Base-by-base conservation (phyloP, 2,329 filamentous ascomycete species). In the Sordariomycetes sp. region DNA sequence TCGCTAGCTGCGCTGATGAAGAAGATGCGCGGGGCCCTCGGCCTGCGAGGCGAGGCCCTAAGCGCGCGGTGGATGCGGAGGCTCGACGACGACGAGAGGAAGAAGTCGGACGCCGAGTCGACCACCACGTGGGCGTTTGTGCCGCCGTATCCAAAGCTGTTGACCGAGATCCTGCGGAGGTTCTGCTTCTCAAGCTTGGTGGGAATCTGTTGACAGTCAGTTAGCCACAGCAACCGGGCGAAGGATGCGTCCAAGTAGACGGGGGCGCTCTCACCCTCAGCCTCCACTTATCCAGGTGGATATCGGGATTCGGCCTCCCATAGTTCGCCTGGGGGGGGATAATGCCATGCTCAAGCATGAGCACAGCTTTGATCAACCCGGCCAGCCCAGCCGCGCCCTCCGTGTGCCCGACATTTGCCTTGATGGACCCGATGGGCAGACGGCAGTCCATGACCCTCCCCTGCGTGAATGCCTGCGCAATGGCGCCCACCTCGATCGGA, bases 121-220 rank as follows among this genome's bases (percentile, higher is more conserved):
- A 67, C 52, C 28, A 68, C 61, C 2, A 65, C 63, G 36, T 67
- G 66, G 0, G 60, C 61, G 20, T 67, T 68, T 1, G 63, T 62
- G 2, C 66, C 66, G 0, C 66, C 65, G 7, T 63, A 66, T 0
- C 65, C 66, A 17, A 68, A 68, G 3, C 64, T 64, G 60, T 68
- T 67, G 58, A 68, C 58, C n/a, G 61, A 62, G 17, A 48, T 22
- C 20, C 42, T 8, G 12, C 42, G 42, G 15, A 42, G 42, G 7
- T 48, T 22, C 15, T 20, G 17, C 42, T 10, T 48, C 42, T 48
- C 17, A 17, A 42, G 36, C 36, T 10, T 42, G 36, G 36, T 42
- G 36, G 36, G 36, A 42, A 42, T 42, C 36, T 42, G 15, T 36
- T 36, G 3, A 39, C 36, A 10, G 36, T 13, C 12, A 39, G 17